Evolutionary conservation across 192 early-diverging fungal genomes (phyloP).

Genomic region (Helicostylum pulchrum): DNA sequence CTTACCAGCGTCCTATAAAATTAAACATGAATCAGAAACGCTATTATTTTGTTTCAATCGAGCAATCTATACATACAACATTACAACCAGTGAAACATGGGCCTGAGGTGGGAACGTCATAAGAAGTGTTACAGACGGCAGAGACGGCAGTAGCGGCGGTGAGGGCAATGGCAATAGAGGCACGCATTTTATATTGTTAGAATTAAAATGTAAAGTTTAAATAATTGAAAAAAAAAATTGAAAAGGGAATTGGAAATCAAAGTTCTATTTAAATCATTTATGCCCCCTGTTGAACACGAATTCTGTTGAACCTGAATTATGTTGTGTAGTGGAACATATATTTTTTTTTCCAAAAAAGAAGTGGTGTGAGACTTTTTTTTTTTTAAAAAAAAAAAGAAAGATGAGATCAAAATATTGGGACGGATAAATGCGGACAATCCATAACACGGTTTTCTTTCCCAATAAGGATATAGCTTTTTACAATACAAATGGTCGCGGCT

Average conservation of each 20-base stretch:
- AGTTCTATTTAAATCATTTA: conserved; percentile 1
- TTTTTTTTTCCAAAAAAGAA: too few relatives aligned
- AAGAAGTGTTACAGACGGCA: conserved; percentile 25
- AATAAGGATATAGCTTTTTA: too few relatives aligned
- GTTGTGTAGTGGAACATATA: too few relatives aligned
- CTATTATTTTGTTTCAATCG: neutral
- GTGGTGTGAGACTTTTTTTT: too few relatives aligned
- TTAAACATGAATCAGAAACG: neutral
- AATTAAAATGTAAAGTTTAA: conserved; percentile 1
- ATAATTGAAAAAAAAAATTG: conserved; percentile 1
- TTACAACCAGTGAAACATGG: conserved; percentile 29
- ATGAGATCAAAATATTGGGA: too few relatives aligned
- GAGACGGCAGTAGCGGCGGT: conserved; percentile 18
- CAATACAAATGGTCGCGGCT: too few relatives aligned
- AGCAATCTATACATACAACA: conserved; percentile 19
- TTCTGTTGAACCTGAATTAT: too few relatives aligned
- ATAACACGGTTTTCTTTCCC: too few relatives aligned
- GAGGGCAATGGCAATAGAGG: conserved; percentile 21
- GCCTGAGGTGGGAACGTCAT: conserved; percentile 25
- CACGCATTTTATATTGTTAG: conserved; percentile 29
- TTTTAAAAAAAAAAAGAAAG: too few relatives aligned
- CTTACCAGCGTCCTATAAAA: conserved; percentile 29
- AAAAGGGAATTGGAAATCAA: conserved; percentile 1
- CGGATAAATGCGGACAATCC: too few relatives aligned
- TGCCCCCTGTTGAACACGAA: too few relatives aligned